Conservation (phyloP, 2,329 filamentous ascomycete genomes). For the Bisporella sp. region DNA sequence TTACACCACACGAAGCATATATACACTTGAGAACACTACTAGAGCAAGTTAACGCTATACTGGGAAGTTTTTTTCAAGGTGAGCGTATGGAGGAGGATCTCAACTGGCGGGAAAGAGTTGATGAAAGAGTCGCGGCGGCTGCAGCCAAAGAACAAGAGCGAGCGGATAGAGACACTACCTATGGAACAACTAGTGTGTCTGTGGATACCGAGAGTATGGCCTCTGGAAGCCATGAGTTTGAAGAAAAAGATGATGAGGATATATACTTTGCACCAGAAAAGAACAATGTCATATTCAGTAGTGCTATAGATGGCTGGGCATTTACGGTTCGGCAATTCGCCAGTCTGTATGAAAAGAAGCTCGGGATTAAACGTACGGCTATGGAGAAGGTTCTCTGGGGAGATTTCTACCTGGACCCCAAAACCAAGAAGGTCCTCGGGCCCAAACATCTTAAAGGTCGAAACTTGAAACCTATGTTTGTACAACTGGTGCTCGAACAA, state of each 20-base stretch:
- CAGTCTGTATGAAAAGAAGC: slow-evolving; percentile 87
- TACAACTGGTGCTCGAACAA: slow-evolving; percentile 89
- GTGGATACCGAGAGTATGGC: slow-evolving; percentile 43
- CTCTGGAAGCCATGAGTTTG: slow-evolving; percentile 61
- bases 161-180: slow-evolving; percentile 24
- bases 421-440: slow-evolving; percentile 87
- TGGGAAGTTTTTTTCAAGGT: slow-evolving; percentile 95
- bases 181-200: slow-evolving; percentile 24
- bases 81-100: slow-evolving; percentile 98
- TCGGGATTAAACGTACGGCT: slow-evolving; percentile 81
- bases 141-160: slow-evolving; percentile 52
- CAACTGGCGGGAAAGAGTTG: slow-evolving; percentile 89
- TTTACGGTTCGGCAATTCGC: slow-evolving; percentile 96
- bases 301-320: slow-evolving; percentile 97
- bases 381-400: slow-evolving; percentile 97
- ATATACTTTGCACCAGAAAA: slow-evolving; percentile 97
- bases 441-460: slow-evolving; percentile 90
- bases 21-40: slow-evolving; percentile 81
- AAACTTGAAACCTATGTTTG: slow-evolving; percentile 91
- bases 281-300: slow-evolving; percentile 98
- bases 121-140: slow-evolving; percentile 71
- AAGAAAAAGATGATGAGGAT: slow-evolving; percentile 92
- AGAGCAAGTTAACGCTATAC: slow-evolving; percentile 94
- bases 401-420: slow-evolving; percentile 92
- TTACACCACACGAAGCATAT: slow-evolving; percentile 86